Percentiles rank a stretch among this genome's conserved stretches.
Evolutionary conservation across 768 basidiomycete species (phyloP).

Genomic region (Termitomyces bulborhizus): DNA sequence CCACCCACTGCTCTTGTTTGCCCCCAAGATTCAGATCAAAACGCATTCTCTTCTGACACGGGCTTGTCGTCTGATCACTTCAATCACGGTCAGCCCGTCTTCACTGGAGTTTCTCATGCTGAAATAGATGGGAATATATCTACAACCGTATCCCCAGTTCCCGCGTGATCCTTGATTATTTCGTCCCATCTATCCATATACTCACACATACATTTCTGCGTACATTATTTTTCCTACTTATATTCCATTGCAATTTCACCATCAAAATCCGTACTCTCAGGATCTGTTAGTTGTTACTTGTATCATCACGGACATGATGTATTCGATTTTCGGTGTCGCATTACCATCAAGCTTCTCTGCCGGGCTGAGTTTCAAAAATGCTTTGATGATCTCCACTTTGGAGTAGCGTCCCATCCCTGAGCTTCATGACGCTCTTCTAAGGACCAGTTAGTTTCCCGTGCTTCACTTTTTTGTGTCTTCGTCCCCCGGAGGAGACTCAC

Average conservation of each 20-base stretch:
- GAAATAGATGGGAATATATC: conserved; percentile 11
- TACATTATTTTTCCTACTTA: conserved; percentile 12
- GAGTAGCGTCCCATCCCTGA: neutral
- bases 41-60: neutral
- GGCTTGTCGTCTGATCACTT: conserved; percentile 3
- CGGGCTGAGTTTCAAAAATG: conserved; percentile 13
- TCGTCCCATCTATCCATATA: conserved; percentile 11
- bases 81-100: neutral
- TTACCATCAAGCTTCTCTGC: conserved; percentile 5
- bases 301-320: neutral
- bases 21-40: neutral
- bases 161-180: conserved; percentile 7
- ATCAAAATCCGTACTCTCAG: conserved; percentile 6
- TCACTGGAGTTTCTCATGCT: conserved; percentile 5
- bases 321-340: neutral
- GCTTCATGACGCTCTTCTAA: conserved; percentile 8
- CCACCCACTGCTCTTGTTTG: neutral
- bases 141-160: conserved; percentile 4
- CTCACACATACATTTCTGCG: conserved; percentile 8
- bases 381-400: neutral
- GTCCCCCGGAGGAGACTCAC: neutral
- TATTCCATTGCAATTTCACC: conserved; percentile 3
- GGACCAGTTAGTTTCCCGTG: neutral
- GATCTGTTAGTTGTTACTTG: conserved; percentile 4
- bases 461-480: neutral